Conservation (phyloP, 371 early-diverging fungal genomes). For the Mortierella sp. region DNA sequence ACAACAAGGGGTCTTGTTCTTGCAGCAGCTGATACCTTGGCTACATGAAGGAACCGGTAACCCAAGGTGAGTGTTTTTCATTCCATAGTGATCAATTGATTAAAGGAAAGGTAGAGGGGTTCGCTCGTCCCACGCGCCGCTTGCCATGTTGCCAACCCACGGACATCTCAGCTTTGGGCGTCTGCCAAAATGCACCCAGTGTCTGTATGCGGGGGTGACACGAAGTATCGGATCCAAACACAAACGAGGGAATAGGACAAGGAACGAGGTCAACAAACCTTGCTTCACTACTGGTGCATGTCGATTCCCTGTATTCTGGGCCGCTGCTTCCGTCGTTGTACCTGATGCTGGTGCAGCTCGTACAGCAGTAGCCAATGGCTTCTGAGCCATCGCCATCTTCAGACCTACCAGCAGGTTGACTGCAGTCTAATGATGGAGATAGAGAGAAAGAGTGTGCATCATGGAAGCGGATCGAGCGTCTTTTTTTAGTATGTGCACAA, state of each 20-base stretch:
- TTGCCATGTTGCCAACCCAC: too few species aligned
- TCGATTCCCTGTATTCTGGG: too few species aligned
- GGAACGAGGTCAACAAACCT: constrained; percentile 8
- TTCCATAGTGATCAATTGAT: too few species aligned
- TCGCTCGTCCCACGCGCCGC: too few species aligned
- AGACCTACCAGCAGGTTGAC: constrained; percentile 28
- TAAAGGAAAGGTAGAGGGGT: too few species aligned
- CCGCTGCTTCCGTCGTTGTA: background rate
- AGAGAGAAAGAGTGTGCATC: background rate
- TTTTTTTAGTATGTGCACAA: too few species aligned
- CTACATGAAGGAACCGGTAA: too few species aligned
- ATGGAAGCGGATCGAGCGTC: too few species aligned
- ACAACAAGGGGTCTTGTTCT: constrained; percentile 22
- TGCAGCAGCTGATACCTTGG: constrained; percentile 38
- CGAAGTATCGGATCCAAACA: background rate
- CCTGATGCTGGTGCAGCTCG: constrained; percentile 2
- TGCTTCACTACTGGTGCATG: constrained; percentile 4
- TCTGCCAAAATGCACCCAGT: too few species aligned
- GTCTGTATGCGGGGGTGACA: background rate
- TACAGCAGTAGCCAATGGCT: constrained; percentile 4
- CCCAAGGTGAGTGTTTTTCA: too few species aligned
- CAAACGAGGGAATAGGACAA: background rate
- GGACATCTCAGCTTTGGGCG: too few species aligned
- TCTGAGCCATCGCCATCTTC: constrained; percentile 42
- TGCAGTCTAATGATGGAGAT: constrained; percentile 12